phyloP scores from a whole-genome alignment of 192 early-diverging fungal species.

The Spizellomyces punctatus region DNA sequence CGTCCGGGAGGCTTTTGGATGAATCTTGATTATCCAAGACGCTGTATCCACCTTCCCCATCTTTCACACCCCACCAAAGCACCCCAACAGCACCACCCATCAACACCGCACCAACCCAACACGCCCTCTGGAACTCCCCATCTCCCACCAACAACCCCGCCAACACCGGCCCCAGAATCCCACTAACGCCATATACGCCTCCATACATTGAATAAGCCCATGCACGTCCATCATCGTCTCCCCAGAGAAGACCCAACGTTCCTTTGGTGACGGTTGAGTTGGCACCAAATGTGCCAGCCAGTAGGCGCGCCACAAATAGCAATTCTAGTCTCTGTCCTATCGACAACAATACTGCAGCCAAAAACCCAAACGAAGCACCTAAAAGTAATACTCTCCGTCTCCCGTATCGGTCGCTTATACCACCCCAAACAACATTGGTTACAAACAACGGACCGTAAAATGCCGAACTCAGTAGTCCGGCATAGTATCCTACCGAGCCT shows the following conservation, averaged over 20 bases:
- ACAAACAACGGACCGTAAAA: constrained; percentile 53
- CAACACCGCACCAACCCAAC: constrained; percentile 19
- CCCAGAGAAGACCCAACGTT: constrained; percentile 43
- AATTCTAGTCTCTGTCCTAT: constrained; percentile 28
- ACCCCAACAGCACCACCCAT: constrained; percentile 7
- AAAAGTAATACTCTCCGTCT: constrained; percentile 35
- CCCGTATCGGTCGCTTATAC: constrained; percentile 40
- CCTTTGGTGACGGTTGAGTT: constrained; percentile 56
- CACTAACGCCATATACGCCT: constrained; percentile 43
- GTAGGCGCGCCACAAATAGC: constrained; percentile 34
- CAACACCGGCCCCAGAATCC: constrained; percentile 48
- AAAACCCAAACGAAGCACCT: constrained; percentile 8
- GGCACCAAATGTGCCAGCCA: constrained; percentile 51
- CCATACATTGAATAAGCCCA: constrained; percentile 55
- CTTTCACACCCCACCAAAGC: neutral
- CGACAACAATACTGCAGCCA: constrained; percentile 26
- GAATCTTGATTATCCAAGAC: neutral
- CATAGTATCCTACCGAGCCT: constrained; percentile 32
- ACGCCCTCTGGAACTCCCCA: constrained; percentile 19
- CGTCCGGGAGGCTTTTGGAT: neutral
- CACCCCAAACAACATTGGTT: constrained; percentile 55
- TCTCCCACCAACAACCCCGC: constrained; percentile 33
- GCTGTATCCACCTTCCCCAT: neutral
- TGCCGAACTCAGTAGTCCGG: constrained; percentile 45
- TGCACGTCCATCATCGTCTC: constrained; percentile 29